These are phyloP conservation scores for Colletotrichum sp. DNA, from an alignment of 2,329 filamentous ascomycete species.

Conservation along the genomic window DNA sequence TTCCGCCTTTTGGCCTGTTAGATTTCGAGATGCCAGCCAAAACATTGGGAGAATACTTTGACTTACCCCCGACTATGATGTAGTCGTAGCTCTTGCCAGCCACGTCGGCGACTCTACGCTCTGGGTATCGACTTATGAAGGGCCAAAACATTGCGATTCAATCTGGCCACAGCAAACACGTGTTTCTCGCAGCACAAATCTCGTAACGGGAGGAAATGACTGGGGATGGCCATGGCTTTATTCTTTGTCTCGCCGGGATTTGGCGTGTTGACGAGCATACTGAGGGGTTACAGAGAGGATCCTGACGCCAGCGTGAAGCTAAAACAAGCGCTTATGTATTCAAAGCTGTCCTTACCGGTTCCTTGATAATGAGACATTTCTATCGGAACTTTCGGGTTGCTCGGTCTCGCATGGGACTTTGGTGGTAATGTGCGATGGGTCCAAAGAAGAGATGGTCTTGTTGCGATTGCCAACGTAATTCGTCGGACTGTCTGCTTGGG, in stretches of 20 bases:
- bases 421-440: neutral
- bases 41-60: neutral
- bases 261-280: neutral
- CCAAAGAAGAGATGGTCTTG: neutral
- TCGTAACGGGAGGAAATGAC: fast-evolving
- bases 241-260: neutral
- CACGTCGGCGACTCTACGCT: slow-evolving; percentile 23
- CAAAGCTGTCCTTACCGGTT: neutral
- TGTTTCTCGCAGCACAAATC: too few relatives aligned
- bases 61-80: slow-evolving; percentile 45
- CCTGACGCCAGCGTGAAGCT: neutral
- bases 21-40: neutral
- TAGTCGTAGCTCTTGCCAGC: slow-evolving; percentile 44
- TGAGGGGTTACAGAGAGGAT: neutral
- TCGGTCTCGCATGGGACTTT: neutral
- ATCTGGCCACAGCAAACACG: neutral
- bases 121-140: slow-evolving; percentile 28
- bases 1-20: slow-evolving; percentile 38
- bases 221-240: neutral
- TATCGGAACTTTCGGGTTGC: neutral
- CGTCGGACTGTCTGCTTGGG: neutral
- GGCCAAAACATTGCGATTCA: slow-evolving; percentile 27
- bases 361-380: neutral
- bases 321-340: neutral
- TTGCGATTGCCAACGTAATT: neutral